These are phyloP conservation scores for sorghum (Sorghum bicolor) DNA, from an alignment of 176 grass and related monocot genomes.

Conservation along the genomic window Sorghum_bicolor_NCBIv3 NC_012875.2:54062001-54062500, in stretches of 20 bases:
- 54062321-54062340: neutral
- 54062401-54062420: neutral
- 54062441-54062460: neutral
- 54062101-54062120: neutral
- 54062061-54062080: constrained; percentile 8
- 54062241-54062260: neutral
- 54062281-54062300: neutral
- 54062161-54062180: neutral
- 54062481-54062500: neutral
- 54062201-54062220: neutral
- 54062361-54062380: neutral
- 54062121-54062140: neutral
- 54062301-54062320: neutral
- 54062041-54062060: neutral
- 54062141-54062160: neutral
- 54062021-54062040: neutral
- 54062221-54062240: neutral
- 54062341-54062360: neutral
- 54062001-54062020: neutral
- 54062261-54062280: neutral
- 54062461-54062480: neutral
- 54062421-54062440: neutral
- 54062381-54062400: neutral
- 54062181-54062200: neutral
- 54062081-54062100: neutral